A percentile compares a stretch with the other conserved stretches of the same genome.
Evolutionary conservation across 1,284 basidiomycete species (phyloP).

Genomic region (Microbotryum silenes-acaulis): DNA sequence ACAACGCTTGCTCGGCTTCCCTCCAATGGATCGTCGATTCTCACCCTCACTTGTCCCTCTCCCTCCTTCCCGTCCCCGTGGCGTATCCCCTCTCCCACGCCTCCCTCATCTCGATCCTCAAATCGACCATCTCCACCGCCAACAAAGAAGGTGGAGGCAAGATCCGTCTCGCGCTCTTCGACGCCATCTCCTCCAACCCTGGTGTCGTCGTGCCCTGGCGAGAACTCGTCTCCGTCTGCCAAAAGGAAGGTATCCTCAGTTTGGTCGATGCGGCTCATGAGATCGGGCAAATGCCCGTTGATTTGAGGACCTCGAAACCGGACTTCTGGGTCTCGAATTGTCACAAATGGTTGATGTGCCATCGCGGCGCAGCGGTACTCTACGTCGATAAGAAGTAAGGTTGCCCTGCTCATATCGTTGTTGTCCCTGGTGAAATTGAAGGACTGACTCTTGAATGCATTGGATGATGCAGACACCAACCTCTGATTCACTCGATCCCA

Average conservation of each 20-base stretch:
- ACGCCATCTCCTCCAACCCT: conserved; percentile 38
- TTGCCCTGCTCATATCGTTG: background rate
- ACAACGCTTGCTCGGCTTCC: conserved; percentile 36
- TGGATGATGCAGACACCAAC: conserved; percentile 15
- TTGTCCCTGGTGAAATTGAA: background rate
- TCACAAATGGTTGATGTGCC: conserved; percentile 38
- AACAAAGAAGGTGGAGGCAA: conserved; percentile 22
- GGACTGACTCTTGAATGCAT: conserved; percentile 2
- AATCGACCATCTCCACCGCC: conserved; percentile 19
- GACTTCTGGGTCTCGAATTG: conserved; percentile 39
- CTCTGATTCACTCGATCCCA: conserved; percentile 28
- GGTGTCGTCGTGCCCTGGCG: conserved; percentile 41
- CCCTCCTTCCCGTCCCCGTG: conserved; percentile 34
- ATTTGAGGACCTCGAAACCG: conserved; percentile 34
- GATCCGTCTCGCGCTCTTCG: conserved; percentile 37
- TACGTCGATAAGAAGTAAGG: conserved; percentile 33
- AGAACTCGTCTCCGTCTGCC: conserved; percentile 32
- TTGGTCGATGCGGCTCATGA: conserved; percentile 41
- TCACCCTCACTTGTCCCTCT: conserved; percentile 25
- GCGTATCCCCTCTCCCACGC: conserved; percentile 36
- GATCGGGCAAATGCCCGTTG: conserved; percentile 38
- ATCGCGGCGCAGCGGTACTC: conserved; percentile 37
- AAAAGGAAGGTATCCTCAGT: conserved; percentile 33
- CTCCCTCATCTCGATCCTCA: conserved; percentile 29
- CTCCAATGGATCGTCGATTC: conserved; percentile 38